These are phyloP conservation scores for Penicillium taxi DNA, from an alignment of 495 filamentous ascomycete genomes.

Conservation along the genomic window DNA sequence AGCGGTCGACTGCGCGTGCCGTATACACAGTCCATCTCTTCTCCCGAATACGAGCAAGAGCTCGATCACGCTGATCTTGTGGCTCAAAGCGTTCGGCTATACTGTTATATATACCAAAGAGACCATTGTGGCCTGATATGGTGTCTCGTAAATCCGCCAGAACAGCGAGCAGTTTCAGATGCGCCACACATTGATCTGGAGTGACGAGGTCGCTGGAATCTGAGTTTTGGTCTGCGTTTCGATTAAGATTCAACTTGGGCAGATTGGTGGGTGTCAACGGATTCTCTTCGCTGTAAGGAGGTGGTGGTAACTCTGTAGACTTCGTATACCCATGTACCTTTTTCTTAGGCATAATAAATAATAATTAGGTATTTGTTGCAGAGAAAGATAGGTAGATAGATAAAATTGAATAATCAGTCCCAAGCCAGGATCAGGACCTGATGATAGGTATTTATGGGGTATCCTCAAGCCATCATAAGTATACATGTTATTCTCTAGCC, in stretches of 20 bases:
- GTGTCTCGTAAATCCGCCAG: constrained; percentile 60
- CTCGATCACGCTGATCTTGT: constrained; percentile 14
- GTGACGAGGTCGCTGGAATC: constrained; percentile 1
- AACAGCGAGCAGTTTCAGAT: constrained; percentile 70
- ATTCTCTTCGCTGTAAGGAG: no score
- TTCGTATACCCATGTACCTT: no score
- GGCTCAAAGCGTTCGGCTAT: constrained; percentile 22
- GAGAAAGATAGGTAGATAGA: no score
- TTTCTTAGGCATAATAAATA: no score
- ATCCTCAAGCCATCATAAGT: no score
- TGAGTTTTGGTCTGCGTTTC: background rate
- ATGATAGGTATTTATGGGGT: no score
- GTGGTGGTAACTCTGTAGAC: constrained; percentile 11
- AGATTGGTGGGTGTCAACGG: no score
- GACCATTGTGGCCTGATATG: constrained; percentile 55
- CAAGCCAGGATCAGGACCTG: no score
- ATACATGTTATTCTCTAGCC: no score
- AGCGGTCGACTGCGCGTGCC: constrained; percentile 64
- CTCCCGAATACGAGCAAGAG: constrained; percentile 46
- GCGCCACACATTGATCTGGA: constrained; percentile 51
- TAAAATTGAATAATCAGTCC: no score
- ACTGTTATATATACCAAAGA: constrained; percentile 55
- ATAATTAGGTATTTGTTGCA: no score
- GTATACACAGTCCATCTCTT: constrained; percentile 75
- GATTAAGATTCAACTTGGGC: constrained; percentile 11